These are phyloP conservation scores for Colletotrichum tropicicola DNA, from an alignment of 2,329 filamentous ascomycete species.

Conservation along the genomic window DNA sequence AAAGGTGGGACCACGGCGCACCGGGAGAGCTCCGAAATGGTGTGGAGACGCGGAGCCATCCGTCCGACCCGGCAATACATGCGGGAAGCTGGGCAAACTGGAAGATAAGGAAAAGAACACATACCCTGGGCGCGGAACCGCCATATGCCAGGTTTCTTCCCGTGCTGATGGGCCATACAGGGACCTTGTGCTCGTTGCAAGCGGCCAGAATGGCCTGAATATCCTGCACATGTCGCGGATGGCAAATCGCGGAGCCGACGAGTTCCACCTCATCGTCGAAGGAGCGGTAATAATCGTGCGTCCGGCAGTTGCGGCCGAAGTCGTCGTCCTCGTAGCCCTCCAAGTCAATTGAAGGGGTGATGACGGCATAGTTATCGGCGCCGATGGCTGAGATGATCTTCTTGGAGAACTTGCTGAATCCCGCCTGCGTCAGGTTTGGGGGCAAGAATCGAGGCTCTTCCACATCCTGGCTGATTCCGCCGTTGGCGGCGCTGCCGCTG, in stretches of 20 bases:
- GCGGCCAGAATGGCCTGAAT: conserved; percentile 48
- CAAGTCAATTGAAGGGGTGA: background rate
- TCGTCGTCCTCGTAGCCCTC: conserved; percentile 19
- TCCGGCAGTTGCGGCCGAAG: conserved; percentile 18
- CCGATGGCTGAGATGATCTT: background rate
- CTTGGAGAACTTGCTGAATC: background rate
- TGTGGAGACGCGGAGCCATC: too few relatives aligned
- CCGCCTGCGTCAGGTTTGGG: background rate
- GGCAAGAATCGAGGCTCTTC: background rate
- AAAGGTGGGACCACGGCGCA: too few relatives aligned
- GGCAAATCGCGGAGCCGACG: conserved; percentile 10
- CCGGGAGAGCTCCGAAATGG: too few relatives aligned
- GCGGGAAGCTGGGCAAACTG: too few relatives aligned
- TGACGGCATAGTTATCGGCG: conserved; percentile 2
- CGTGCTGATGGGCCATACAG: conserved; percentile 59
- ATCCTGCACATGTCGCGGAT: conserved; percentile 38
- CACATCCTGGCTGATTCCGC: background rate
- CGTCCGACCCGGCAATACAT: too few relatives aligned
- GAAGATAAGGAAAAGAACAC: background rate
- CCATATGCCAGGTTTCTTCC: conserved; percentile 63
- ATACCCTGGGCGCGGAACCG: conserved; percentile 56
- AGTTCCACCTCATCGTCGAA: conserved; percentile 20
- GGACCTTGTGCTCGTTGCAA: conserved; percentile 53
- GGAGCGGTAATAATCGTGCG: conserved; percentile 22
- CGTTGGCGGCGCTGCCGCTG: background rate